phyloP scores from a whole-genome alignment of 441 rosid species.

The Breynia disticha region DNA sequence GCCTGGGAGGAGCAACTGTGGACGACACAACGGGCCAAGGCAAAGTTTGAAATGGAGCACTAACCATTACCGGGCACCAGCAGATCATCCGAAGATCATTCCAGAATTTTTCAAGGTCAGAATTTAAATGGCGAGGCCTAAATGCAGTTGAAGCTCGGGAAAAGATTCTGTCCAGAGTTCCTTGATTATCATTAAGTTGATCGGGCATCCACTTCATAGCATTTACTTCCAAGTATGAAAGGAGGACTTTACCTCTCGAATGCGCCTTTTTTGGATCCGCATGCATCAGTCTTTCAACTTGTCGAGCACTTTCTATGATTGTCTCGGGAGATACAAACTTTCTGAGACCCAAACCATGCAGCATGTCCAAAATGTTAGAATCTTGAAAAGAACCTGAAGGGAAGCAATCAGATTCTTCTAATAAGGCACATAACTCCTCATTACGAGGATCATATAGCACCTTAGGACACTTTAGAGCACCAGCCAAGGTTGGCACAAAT shows the following conservation, averaged over 20 bases:
- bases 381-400: conserved; percentile 67
- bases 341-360: conserved; percentile 82
- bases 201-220: conserved; percentile 86
- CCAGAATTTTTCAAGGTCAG: conserved; percentile 88
- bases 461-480: conserved; percentile 59
- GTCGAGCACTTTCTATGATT: conserved; percentile 75
- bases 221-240: conserved; percentile 85
- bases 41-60: conserved; percentile 71
- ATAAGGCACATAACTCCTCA: conserved; percentile 78
- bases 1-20: conserved; percentile 92
- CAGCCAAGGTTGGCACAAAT: conserved; percentile 72
- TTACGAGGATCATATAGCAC: conserved; percentile 85
- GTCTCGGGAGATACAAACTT: conserved; percentile 80
- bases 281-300: conserved; percentile 64
- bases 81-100: conserved; percentile 75
- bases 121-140: conserved; percentile 67
- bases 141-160: conserved; percentile 88
- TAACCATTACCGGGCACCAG: conserved; percentile 97
- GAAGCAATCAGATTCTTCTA: conserved; percentile 77
- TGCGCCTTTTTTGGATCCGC: conserved; percentile 70
- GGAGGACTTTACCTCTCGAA: conserved; percentile 73
- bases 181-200: conserved; percentile 56
- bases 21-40: conserved; percentile 95
- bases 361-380: conserved; percentile 70
- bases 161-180: conserved; percentile 62